Base-by-base conservation (phyloP, 148 eudicot species). In the Simmondsia chinensis region DNA sequence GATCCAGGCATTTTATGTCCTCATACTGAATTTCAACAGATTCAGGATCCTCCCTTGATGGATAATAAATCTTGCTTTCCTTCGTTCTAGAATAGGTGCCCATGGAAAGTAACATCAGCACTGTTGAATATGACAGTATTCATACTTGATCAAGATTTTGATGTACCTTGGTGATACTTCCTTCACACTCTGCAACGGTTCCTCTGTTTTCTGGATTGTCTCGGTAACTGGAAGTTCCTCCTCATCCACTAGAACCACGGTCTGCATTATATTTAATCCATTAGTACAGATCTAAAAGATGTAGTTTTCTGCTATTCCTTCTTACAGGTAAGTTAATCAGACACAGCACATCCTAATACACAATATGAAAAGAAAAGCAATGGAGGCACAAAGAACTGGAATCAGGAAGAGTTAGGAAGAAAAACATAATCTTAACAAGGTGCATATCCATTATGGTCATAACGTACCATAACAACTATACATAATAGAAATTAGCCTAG, bases 31-130 rank as follows among this genome's bases (percentile, higher is more conserved):
- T 71, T 70, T 84, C 87, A 52, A 84, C 59, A 38, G 85, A 70
- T 33, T 81, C 74, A 13, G 80, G 85, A 63, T 78, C 85, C 59
- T 76, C 74, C 55, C 95, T 87, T 44, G 81, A 65, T 35, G 89
- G 89, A 66, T 77, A 87, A 68, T 70, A 74, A 51, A 87, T 71
- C 58, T 31, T 70, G 49, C 50, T 39, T 19, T 72, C 77, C 43
- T 43, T 65, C 54, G 49, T 30, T 52, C 89, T 83, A 87, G 51
- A 61, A 56, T 34, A 46, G 31, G 12, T 10, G 12, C 39, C 20
- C 27, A 62, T 34, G 23, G 11, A 52, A 8, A 54, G 54, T 36
- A 21, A 51, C 14, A 42, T 57, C 35, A 54, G 37, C 33, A 47
- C n/a, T 46, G 52, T 33, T 33, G 35, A 33, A 17, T 8, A 33